Evolutionary conservation across 306 rosid species (phyloP), one percentile per base, ranked within the genome.

Genomic region (Inga laurina): DNA sequence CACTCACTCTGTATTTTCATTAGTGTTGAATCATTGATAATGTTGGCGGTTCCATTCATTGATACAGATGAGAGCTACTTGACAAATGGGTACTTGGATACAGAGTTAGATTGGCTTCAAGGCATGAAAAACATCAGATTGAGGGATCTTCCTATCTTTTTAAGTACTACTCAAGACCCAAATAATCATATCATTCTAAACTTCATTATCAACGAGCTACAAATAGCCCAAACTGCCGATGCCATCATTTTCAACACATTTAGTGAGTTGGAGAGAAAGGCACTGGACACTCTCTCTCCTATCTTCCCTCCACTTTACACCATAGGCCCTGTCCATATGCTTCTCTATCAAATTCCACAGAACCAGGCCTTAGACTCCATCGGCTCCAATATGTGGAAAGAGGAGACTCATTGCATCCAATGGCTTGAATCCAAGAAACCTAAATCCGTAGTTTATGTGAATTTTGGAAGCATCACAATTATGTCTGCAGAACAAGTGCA

Each of bases 31-130:
- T 30, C 21, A 12, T 14, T 27, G 35, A 12, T 30, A 27, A 30
- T 7, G 4, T 22, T 41, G 0, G 18, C 18, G 16, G 43, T 51
- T 48, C 15, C 3, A 24, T 27, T 35, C 49, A 9, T 34, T 39
- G 74, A 10, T 27, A 32, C 61, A 84, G 86, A 79, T 79, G 83
- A 73, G 56, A 74, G 79, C 30, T 79, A 52, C 16, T 9, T 73
- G 8, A 79, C 72, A 43, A 84, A 84, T 44, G 83, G 83, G 3
- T 68, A 79, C 21, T 22, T 84, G 21, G 87, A 84, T 9, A 84
- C 76, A 2, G 35, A 35, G 1, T 19, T 74, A 7, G 62, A 84
- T 10, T 74, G 83, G 81, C 46, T 79, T 44, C 65, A 76, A 52
- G 72, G 83, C 0, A 73, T 84, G 76, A 70, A 65, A 27, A 51